phyloP scores from a whole-genome alignment of 768 basidiomycete species.

The Melanogaster broomeanus region DNA sequence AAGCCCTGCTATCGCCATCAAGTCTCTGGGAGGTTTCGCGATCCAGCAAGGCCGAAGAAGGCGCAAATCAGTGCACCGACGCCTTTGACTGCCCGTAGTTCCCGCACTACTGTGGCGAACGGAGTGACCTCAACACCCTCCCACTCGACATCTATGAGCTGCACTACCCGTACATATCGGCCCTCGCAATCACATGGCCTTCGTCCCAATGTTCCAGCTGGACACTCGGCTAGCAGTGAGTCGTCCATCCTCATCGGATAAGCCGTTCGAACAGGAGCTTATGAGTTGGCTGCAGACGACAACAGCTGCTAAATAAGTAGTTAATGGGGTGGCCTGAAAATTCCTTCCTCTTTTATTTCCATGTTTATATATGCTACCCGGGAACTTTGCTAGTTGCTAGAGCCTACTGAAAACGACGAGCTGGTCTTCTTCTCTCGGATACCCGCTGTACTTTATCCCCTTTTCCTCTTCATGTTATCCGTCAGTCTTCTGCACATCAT shows the following conservation, averaged over 20 bases:
- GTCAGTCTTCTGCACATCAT: constrained; percentile 36
- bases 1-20: constrained; percentile 58
- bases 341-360: constrained; percentile 3
- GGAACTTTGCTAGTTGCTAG: constrained; percentile 30
- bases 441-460: constrained; percentile 47
- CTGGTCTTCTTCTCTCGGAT: constrained; percentile 39
- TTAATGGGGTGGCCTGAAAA: constrained; percentile 8
- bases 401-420: constrained; percentile 29
- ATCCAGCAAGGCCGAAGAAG: constrained; percentile 73
- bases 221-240: constrained; percentile 70
- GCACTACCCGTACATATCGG: constrained; percentile 66
- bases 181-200: constrained; percentile 69
- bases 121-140: constrained; percentile 60
- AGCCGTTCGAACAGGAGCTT: constrained; percentile 37
- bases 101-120: constrained; percentile 51
- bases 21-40: constrained; percentile 51
- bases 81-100: constrained; percentile 76
- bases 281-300: constrained; percentile 39
- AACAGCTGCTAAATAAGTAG: constrained; percentile 32
- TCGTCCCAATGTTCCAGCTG: constrained; percentile 77
- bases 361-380: constrained; percentile 9
- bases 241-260: constrained; percentile 35
- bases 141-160: constrained; percentile 57
- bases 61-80: constrained; percentile 88
- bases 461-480: constrained; percentile 38